Base-by-base conservation (phyloP, 768 basidiomycete species). In the Hortiboletus flavorubellus region DNA sequence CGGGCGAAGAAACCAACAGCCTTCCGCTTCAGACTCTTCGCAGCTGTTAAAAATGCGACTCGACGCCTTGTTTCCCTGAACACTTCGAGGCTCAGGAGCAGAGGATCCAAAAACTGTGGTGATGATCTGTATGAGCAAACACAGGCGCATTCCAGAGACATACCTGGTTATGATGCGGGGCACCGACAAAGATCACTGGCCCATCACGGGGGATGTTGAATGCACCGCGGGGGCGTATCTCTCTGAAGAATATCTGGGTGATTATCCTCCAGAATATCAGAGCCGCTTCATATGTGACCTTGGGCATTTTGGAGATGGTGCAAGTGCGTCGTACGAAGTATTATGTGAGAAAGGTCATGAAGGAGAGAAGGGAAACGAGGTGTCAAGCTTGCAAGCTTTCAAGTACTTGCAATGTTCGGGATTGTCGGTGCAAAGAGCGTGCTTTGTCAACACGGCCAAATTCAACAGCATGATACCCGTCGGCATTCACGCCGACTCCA, bases 191-290 rank as follows among this genome's bases (percentile, higher is more conserved):
- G 60, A 98, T 91, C 51, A 96, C 83, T 3, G 96, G 91, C 0
- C 93, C 96, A 54, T 91, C 82, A 54, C 80, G 80, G 26, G 96
- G 96, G 55, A 98, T 91, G 69, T 97, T 91, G 80, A 90, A 98
- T 34, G 94, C 90, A 48, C 96, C 92, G 71, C 96, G 79, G 4
- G 94, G 91, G 55, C 96, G 81, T 64, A 98, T 87, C 75, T 98
- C 96, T 61, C 96, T 79, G 77, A 98, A 98, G 80, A 98, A 98
- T 62, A 98, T 86, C 73, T 90, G 90, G 60, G 90, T 92, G 54
- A 96, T 80, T 3, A 80, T 76, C 54, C 88, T 76, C 91, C 91
- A 96, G 73, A 96, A 92, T 45, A 89, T 68, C 71, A 96, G 83
- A 39, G 85, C 84, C 29, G 83, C 76, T 67, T 93, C 89, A 68